Percentiles rank a stretch among this genome's conserved stretches.
These are phyloP conservation scores for Kwoniella sp. DNA, from an alignment of 768 basidiomycete species.

Conservation along the genomic window DNA sequence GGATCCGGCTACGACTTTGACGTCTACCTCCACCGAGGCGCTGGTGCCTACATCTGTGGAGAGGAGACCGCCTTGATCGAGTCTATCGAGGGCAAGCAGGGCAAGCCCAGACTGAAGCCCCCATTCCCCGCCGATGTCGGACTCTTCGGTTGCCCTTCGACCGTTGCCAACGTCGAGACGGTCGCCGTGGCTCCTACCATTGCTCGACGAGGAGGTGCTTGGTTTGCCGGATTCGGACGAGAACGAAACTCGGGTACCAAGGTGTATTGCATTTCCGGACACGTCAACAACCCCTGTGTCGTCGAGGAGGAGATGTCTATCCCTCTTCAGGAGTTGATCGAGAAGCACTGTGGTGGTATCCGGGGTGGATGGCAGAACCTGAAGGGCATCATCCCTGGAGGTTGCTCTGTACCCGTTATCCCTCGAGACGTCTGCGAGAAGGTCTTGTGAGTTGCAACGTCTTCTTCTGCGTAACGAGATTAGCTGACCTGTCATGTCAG, in stretches of 20 bases:
- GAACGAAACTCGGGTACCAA: conserved; percentile 96
- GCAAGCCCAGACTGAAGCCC: conserved; percentile 94
- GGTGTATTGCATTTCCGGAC: conserved; percentile 90
- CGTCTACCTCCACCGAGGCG: conserved; percentile 96
- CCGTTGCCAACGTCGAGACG: conserved; percentile 97
- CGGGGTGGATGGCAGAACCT: conserved; percentile 94
- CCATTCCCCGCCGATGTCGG: conserved; percentile 99
- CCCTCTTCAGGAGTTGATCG: conserved; percentile 83
- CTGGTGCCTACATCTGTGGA: conserved; percentile 97
- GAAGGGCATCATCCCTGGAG: conserved; percentile 93
- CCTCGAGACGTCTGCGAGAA: conserved; percentile 76
- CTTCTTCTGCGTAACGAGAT: neutral
- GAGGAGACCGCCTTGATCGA: conserved; percentile 98
- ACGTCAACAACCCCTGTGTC: conserved; percentile 96
- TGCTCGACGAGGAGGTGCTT: conserved; percentile 75
- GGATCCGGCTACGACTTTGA: conserved; percentile 92
- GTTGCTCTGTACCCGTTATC: conserved; percentile 87
- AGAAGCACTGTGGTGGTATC: conserved; percentile 96
- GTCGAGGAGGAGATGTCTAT: conserved; percentile 99
- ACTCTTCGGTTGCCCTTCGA: conserved; percentile 92
- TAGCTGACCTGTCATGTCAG: conserved; percentile 50
- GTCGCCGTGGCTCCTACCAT: conserved; percentile 97
- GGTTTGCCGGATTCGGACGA: conserved; percentile 91
- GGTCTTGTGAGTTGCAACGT: conserved; percentile 66
- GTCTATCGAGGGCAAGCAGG: conserved; percentile 94